Evolutionary conservation across 352 stramenopile genomes (phyloP), one percentile per base, ranked within the genome.

Genomic region (Globisporangium middletonii): DNA sequence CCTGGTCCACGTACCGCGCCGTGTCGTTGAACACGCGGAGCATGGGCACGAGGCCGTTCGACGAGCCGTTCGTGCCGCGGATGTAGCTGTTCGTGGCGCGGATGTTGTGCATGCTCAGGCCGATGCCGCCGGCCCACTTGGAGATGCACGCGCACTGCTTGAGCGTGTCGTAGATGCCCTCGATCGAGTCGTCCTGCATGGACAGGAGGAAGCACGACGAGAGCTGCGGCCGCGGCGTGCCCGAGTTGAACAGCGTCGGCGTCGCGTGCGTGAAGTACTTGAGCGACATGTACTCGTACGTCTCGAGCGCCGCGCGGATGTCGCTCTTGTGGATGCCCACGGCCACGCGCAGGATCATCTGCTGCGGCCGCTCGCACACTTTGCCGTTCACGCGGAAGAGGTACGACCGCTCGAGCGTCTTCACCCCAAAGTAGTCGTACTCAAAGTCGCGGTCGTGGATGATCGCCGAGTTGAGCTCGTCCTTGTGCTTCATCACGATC

Each of bases 1-100:
- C 96, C 75, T 99, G 97, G 77, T 99, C 97, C 50, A 99, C 97
- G 74, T 99, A 99, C 16, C 97, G 86, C 0, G 97, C 97, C 27
- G 97, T 99, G 78, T 99, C 97, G 79, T 99, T 99, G 72, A 99
- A 99, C 46, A 99, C 97, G n/a, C 97, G 85, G 38, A 99, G 79
- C 97, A 99, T 99, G 28, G 97, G 97, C 30, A 99, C 97, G 65
- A 99, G 98, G 15, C 97, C 97, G 65, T 99, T 99, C 27, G 94
- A 98, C 4, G 95, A 97, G 48, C 97, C 97, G 67, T 99, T 99
- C 9, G 97, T 99, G 43, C 97, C 97, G 16, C 94, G 92, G 59
- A 99, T 99, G 89, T 99, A 99, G 53, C 79, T 97, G 68, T 97
- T 89, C 13, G 87, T 97, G 6, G 96, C 94, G 42, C 97, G 94